Evolutionary conservation across 441 rosid genomes (phyloP), one percentile per base, ranked within the genome.

Genomic region (Mallotus japonicus): DNA sequence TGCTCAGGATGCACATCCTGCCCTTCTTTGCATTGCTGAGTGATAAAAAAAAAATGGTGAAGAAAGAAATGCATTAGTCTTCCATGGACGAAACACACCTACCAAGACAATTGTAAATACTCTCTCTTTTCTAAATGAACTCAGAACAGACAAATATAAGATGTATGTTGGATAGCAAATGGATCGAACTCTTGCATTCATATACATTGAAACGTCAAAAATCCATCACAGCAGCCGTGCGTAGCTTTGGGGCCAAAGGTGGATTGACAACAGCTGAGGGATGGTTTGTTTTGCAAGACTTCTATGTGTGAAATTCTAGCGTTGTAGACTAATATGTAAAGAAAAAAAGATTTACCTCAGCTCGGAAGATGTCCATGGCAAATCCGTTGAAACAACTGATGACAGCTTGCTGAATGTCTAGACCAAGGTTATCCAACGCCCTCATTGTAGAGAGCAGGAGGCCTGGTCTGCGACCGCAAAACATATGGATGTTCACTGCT

Each of bases 401-500:
- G 74, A 88, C 95, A 68, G 95, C 95, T 85, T 88, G 92, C 73
- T 87, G 95, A 70, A 90, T 84, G 75, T 90, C 95, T 8, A 90
- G 81, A 15, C 92, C 95, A 40, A 90, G 89, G 83, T 81, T 87
- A 77, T 90, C 95, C 79, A 90, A 73, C 50, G 90, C 89, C 75
- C 86, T 83, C 89, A 88, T 88, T 1, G 87, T 84, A 51, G 95
- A 88, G 49, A 88, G 85, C 83, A 89, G 60, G 66, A 89, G 90
- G 28, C 92, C 92, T 15, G 89, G 88, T 81, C 80, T 86, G 57
- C 89, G 84, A 53, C 86, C 83, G 50, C 90, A 90, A 53, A 89
- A 89, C 94, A 92, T 92, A 82, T 92, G 96, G 70, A 92, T 90
- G 83, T 89, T 90, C 71, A 92, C 94, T 20, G 88, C 94, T 81